phyloP scores from a whole-genome alignment of 257 asterid genomes.

The Agastache rugosa region DNA sequence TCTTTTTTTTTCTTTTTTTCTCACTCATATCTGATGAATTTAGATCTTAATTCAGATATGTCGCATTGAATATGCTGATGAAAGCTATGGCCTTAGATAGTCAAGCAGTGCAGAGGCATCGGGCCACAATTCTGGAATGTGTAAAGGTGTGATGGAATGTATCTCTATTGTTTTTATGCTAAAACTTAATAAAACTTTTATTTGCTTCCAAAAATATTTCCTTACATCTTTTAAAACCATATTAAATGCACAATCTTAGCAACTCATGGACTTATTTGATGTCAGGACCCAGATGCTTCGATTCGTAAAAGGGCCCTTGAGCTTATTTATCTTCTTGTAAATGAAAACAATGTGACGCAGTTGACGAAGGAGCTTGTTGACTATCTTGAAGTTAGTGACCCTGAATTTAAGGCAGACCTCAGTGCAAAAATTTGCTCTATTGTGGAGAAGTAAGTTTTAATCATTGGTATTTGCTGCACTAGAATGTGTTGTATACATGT shows the following conservation, averaged over 20 bases:
- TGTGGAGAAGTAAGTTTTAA: constrained; percentile 83
- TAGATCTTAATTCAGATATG: constrained; percentile 69
- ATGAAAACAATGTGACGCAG: constrained; percentile 83
- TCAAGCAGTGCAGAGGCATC: constrained; percentile 97
- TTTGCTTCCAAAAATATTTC: constrained; percentile 10
- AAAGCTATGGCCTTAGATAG: constrained; percentile 83
- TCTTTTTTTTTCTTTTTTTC: constrained; percentile 20
- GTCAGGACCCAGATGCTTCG: constrained; percentile 95
- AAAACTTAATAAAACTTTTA: not conserved
- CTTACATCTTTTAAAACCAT: constrained; percentile 14
- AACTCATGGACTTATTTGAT: constrained; percentile 39
- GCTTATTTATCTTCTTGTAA: constrained; percentile 85
- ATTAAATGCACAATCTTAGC: constrained; percentile 20
- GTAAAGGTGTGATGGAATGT: constrained; percentile 65
- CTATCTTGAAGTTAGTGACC: constrained; percentile 82
- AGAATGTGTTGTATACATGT: not conserved
- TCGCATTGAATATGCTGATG: constrained; percentile 95
- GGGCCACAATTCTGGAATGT: constrained; percentile 86
- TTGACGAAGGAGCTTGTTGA: constrained; percentile 87
- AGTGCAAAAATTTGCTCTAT: constrained; percentile 87
- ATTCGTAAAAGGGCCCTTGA: constrained; percentile 96
- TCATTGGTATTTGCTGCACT: constrained; percentile 16
- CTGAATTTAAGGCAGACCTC: constrained; percentile 86
- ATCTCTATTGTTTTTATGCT: not conserved
- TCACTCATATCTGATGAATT: constrained; percentile 33